Conservation (phyloP, 495 filamentous ascomycete genomes). For the Clohesyomyces aquaticus region DNA sequence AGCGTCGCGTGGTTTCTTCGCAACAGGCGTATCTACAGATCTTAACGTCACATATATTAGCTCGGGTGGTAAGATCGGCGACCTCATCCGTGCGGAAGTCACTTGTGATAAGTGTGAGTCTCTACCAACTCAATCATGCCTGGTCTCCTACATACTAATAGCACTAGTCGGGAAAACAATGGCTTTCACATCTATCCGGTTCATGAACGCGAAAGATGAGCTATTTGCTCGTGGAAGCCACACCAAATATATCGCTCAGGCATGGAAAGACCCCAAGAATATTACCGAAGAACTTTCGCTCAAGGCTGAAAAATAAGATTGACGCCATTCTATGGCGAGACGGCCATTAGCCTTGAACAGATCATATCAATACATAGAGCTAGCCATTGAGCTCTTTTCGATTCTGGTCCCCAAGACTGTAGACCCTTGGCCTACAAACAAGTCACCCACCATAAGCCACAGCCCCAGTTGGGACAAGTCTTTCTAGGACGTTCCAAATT, state of each 20-base stretch:
- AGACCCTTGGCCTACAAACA: too few relatives aligned
- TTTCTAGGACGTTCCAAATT: not conserved
- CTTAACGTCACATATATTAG: constrained; percentile 91
- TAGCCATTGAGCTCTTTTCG: too few relatives aligned
- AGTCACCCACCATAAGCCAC: too few relatives aligned
- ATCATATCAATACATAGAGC: not conserved
- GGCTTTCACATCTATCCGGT: constrained; percentile 82
- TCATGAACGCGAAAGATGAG: constrained; percentile 75
- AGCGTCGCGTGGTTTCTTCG: constrained; percentile 82
- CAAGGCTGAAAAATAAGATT: constrained; percentile 30
- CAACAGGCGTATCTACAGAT: constrained; percentile 92
- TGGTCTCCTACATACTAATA: not conserved
- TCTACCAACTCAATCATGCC: not conserved
- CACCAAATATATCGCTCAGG: constrained; percentile 69
- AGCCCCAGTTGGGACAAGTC: too few relatives aligned
- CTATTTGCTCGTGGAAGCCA: constrained; percentile 89
- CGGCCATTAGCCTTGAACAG: not conserved
- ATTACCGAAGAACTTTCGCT: constrained; percentile 45
- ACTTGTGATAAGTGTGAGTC: constrained; percentile 82
- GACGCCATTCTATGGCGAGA: not conserved
- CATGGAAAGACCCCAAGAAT: constrained; percentile 51
- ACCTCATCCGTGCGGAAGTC: constrained; percentile 72
- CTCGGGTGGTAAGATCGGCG: constrained; percentile 80
- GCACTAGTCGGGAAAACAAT: constrained; percentile 83
- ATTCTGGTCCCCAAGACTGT: too few relatives aligned